Evolutionary conservation across 345 rosid genomes (phyloP), one percentile per base, ranked within the genome.

Genomic region (Eutrema japonicum): DNA sequence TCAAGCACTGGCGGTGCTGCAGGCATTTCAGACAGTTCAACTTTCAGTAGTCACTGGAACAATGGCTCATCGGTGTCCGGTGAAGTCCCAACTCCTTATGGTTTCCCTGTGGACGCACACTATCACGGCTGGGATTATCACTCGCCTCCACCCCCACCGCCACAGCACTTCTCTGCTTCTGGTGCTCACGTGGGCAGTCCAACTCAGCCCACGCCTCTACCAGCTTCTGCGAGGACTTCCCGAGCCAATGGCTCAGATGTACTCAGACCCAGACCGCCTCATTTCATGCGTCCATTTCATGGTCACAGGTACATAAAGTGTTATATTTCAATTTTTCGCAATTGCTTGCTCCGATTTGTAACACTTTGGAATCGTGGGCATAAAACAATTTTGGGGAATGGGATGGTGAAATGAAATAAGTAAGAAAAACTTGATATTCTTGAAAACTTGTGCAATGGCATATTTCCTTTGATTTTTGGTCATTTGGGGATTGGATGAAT

Each of bases 31-130:
- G 98, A 90, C 76, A 85, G 87, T 80, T 80, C 96, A 29, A 88
- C 70, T 82, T 85, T 84, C 71, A 72, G 69, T 52, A 85, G 82
- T 74, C 80, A 74, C 77, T 88, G 82, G 77, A 92, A 97, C 94
- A 37, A 71, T 1, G 86, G 89, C 72, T 95, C 96, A 42, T 85
- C 90, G 9, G 75, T 87, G 45, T 88, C 93, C 30, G 61, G 85
- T 67, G 99, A 89, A 74, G 83, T 88, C 68, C 85, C 93, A 11
- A 76, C 83, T 73, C 85, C 96, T 8, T 95, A 88, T 77, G 82
- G 85, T 42, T 90, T 85, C 76, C 90, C 98, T 48, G 73, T 92
- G 80, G 97, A 92, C 85, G 83, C 85, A 1, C 96, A 84, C 69
- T 90, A 87, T 79, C 93, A 79, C 13, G 58, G 65, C 45, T 77